Percentiles rank a stretch among this genome's conserved stretches.
Evolutionary conservation across 768 basidiomycete genomes (phyloP).

Genomic region (Lactarius vividus): DNA sequence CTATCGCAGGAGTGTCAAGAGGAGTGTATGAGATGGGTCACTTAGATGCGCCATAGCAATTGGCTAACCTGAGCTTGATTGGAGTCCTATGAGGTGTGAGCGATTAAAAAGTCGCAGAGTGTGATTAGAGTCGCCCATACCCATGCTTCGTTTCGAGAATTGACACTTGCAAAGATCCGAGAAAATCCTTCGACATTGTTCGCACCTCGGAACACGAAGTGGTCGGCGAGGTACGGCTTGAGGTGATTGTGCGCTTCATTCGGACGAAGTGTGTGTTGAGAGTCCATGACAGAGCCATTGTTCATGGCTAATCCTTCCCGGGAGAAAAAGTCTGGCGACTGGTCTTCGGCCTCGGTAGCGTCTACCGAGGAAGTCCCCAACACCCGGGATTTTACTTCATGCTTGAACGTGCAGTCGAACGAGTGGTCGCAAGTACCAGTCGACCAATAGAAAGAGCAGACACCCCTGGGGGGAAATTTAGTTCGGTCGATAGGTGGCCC

Average conservation of each 20-base stretch:
- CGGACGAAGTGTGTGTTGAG: conserved; percentile 26
- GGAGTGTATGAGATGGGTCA: neutral
- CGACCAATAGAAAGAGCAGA: conserved; percentile 34
- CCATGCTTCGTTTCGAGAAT: conserved; percentile 30
- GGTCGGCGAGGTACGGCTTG: conserved; percentile 28
- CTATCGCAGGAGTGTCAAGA: conserved; percentile 27
- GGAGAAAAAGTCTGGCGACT: conserved; percentile 29
- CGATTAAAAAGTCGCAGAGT: neutral
- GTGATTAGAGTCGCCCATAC: conserved; percentile 16
- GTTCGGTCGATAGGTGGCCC: conserved; percentile 11
- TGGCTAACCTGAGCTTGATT: conserved; percentile 34
- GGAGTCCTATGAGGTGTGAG: conserved; percentile 22
- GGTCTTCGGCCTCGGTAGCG: neutral
- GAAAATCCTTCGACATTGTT: conserved; percentile 32
- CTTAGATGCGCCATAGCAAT: neutral
- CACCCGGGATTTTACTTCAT: conserved; percentile 23
- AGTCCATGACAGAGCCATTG: conserved; percentile 22
- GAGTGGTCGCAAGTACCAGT: conserved; percentile 31
- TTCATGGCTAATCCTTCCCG: conserved; percentile 27
- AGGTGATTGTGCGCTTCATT: conserved; percentile 33
- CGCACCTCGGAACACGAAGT: conserved; percentile 31
- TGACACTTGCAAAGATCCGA: conserved; percentile 31
- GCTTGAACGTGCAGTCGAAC: conserved; percentile 33
- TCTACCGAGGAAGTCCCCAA: neutral
- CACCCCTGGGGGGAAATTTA: conserved; percentile 27